Conservation (phyloP, 2,329 filamentous ascomycete species). For the Calonectria hawksworthii region DNA sequence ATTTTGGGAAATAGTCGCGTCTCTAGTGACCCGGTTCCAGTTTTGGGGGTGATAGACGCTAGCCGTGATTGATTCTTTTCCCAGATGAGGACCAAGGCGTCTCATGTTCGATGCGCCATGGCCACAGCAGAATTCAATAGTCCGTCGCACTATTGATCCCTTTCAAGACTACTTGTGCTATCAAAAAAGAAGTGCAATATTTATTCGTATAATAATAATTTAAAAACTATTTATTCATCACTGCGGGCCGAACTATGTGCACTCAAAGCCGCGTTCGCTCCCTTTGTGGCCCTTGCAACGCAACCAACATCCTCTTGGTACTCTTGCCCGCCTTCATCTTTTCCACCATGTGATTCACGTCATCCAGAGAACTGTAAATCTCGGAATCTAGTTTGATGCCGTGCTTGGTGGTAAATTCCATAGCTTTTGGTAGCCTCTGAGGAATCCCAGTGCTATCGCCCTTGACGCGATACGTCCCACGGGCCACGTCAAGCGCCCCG, state of each 20-base stretch:
- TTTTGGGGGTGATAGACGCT: neutral
- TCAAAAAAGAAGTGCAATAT: neutral
- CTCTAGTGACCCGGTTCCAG: neutral
- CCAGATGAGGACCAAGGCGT: too few relatives aligned
- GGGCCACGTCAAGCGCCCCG: neutral
- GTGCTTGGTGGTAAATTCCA: neutral
- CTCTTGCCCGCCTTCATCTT: neutral
- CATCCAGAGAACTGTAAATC: neutral
- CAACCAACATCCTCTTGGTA: neutral
- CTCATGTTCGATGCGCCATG: neutral
- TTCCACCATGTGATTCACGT: slow-evolving; percentile 2
- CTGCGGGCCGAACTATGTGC: neutral
- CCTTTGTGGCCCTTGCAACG: neutral
- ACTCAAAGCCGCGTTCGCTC: neutral
- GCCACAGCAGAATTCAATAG: neutral
- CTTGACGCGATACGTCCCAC: slow-evolving; percentile 1
- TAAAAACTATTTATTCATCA: neutral
- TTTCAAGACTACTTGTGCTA: neutral
- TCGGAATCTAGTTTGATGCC: neutral
- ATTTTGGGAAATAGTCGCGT: neutral
- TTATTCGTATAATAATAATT: neutral
- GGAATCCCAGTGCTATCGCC: neutral
- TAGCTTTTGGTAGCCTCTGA: neutral
- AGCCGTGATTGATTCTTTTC: neutral
- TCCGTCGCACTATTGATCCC: neutral